These are phyloP conservation scores for Malus sylvestris DNA, from an alignment of 306 rosid species.

Conservation along the genomic window DNA sequence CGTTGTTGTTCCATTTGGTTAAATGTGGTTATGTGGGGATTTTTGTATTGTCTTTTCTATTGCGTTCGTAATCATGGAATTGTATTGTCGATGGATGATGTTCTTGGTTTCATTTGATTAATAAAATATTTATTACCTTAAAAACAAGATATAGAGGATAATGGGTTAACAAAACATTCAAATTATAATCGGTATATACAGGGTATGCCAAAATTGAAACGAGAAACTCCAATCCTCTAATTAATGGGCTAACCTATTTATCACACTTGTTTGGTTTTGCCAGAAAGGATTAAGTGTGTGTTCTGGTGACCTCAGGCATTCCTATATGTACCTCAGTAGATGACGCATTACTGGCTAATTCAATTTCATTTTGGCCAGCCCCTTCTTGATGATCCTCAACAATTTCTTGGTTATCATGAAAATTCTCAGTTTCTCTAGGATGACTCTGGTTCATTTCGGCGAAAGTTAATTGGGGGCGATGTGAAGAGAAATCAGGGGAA, in stretches of 20 bases:
- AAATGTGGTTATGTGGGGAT: too few species aligned
- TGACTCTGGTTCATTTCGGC: neutral
- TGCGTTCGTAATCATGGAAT: too few species aligned
- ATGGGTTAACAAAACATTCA: too few species aligned
- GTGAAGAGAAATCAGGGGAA: conserved; percentile 3
- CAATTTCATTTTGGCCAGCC: neutral
- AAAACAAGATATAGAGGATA: too few species aligned
- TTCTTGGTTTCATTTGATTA: too few species aligned
- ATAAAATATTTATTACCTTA: too few species aligned
- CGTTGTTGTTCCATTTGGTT: too few species aligned
- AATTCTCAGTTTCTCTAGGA: conserved; percentile 9
- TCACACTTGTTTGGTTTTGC: neutral
- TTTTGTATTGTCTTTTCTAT: too few species aligned
- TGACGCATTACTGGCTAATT: neutral
- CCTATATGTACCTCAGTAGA: neutral
- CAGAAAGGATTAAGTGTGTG: neutral
- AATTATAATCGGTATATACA: too few species aligned
- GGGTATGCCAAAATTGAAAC: neutral
- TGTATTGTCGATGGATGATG: too few species aligned
- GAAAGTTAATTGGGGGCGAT: conserved; percentile 1
- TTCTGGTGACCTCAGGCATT: neutral
- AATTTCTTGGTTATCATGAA: conserved; percentile 11
- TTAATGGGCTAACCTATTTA: neutral
- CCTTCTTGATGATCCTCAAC: conserved; percentile 10
- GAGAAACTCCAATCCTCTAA: neutral